Evolutionary conservation across 2,329 filamentous ascomycete genomes (phyloP), one percentile per base, ranked within the genome.

Genomic region (Paraphoma chrysanthemicola): DNA sequence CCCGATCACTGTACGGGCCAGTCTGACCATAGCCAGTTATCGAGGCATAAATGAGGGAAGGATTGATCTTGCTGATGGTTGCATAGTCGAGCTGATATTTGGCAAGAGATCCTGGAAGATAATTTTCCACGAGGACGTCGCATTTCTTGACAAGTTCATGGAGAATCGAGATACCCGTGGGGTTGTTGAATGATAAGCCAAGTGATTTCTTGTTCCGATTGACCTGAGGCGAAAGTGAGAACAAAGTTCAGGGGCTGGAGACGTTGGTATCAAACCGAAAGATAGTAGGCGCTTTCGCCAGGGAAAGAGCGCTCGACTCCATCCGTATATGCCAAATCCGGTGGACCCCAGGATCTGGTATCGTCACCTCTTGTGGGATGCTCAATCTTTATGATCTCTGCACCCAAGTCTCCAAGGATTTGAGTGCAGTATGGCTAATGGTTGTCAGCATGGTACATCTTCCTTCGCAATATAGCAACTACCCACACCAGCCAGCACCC

Each of bases 201-300:
- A 98, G 78, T 0, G 94, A 98, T 74, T 95, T 97, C 75, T 99
- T 99, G 80, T 99, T 99, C 51, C 95, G 91, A 74, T 98, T 97
- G 28, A 92, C 92, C 92, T 96, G 60, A 10, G 14, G 4, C 5
- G 11, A 6, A 3, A 16, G 43, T 48, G 10, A 60, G 12, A 17
- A 6, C 5, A 14, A 6, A 3, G 12, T 43, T 48, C 6, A 47
- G 44, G 23, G 23, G 17, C 14, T 11, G 14, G 29, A 18, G 16
- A 7, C 7, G 36, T 14, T 17, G 9, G 14, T 4, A n/a, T 17
- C 12, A 48, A 49, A 97, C 94, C 45, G 90, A 88, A 28, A 98
- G 82, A 68, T 96, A 99, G 74, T 99, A 99, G 5, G 95, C 95
- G 60, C 92, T 94, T 77, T 98, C 95, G n/a, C 95, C 94, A 0